Evolutionary conservation across 371 early-diverging fungal genomes (phyloP), one percentile per base, ranked within the genome.

Genomic region (Circinella umbellata): DNA sequence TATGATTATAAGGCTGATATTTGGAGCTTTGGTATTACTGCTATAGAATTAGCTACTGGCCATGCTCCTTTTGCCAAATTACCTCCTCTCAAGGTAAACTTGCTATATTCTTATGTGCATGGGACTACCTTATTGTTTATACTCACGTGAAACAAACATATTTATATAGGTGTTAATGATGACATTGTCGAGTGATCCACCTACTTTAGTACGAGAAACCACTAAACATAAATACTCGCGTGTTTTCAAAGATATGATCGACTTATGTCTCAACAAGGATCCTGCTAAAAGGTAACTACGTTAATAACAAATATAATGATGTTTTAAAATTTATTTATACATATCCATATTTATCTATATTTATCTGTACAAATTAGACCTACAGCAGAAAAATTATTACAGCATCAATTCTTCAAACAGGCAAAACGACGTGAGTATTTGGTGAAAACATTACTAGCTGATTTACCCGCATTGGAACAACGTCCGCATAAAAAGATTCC

Each of bases 1-100:
- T 96, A 97, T 78, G 92, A 94, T 71, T 91, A 89, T 74, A 93
- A 94, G 78, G 97, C 96, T 0, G 97, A 97, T 76, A 95, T 95
- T 63, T 97, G 96, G 95, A 91, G 92, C 65, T 94, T 97, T 81
- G 97, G 97, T 62, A 95, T 97, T 53, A 95, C 96, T 5, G 90
- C 93, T 0, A 78, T 95, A 55, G 97, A 97, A 73, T 81, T 97
- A 42, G 94, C 96, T 17, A 92, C 89, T 11, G 96, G 96, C 17
- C 92, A 93, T 71, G 96, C 97, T 10, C 97, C 97, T 14, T 95
- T 93, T 80, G 95, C 96, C 17, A 95, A 94, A 74, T 92, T 85
- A 67, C 94, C 96, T 17, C 96, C 96, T 3, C 75, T 96, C 64
- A 95, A 95, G 86, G 94, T 91, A 81, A 92, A 83, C 9, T 42